Conservation (phyloP, 2,329 filamentous ascomycete species). For the Fusarium acutatum region DNA sequence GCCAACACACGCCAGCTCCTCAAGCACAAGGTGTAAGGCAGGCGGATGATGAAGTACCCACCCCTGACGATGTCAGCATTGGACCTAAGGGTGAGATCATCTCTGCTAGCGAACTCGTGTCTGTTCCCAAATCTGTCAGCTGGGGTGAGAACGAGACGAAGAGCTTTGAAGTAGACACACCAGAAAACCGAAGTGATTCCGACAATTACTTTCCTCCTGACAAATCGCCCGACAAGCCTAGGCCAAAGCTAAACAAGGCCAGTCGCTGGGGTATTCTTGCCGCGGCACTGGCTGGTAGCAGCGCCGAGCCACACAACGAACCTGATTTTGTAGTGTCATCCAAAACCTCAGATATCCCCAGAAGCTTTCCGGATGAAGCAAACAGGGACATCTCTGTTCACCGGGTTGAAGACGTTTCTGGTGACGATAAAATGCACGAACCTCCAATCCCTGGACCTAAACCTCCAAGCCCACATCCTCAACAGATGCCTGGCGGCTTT, state of each 20-base stretch:
- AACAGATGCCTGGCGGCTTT: constrained; percentile 71
- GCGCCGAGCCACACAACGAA: constrained; percentile 48
- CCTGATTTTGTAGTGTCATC: constrained; percentile 37
- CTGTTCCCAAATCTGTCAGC: constrained; percentile 64
- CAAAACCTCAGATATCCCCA: constrained; percentile 12
- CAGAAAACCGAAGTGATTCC: constrained; percentile 53
- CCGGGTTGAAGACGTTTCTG: constrained; percentile 32
- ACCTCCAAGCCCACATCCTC: constrained; percentile 55
- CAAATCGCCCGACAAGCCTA: constrained; percentile 41
- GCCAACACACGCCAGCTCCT: constrained; percentile 54
- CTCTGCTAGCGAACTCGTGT: constrained; percentile 33
- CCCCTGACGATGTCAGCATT: constrained; percentile 48
- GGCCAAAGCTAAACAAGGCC: constrained; percentile 50
- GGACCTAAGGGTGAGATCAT: constrained; percentile 54
- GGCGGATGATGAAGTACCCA: constrained; percentile 22
- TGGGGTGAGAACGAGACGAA: constrained; percentile 73
- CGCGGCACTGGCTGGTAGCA: constrained; percentile 57
- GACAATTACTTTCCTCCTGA: constrained; percentile 43
- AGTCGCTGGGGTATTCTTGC: constrained; percentile 63
- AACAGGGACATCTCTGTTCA: constrained; percentile 31
- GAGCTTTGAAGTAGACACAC: constrained; percentile 69
- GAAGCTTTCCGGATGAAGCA: constrained; percentile 21
- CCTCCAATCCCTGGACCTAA: constrained; percentile 67
- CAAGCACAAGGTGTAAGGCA: constrained; percentile 33
- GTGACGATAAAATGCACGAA: constrained; percentile 53